Base-by-base conservation (phyloP, 768 basidiomycete genomes). In the Tylopilus balloui region DNA sequence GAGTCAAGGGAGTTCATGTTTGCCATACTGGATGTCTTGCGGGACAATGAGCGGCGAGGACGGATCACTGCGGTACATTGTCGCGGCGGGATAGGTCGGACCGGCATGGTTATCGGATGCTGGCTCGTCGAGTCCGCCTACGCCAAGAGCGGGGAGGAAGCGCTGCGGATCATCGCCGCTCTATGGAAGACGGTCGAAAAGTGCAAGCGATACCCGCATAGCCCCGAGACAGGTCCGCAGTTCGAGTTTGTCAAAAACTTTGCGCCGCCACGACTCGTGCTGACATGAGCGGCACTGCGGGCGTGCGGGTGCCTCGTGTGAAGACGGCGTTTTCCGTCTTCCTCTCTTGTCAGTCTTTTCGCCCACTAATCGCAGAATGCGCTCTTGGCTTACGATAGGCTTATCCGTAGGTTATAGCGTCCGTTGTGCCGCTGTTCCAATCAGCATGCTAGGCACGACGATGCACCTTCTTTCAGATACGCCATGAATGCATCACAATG, bases 121-220 rank as follows among this genome's bases (percentile, higher is more conserved):
- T 88, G 85, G 84, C 78, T 88, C 32, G 83, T 87, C 32, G 78
- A 87, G 64, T 79, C 79, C 17, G 79, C 79, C 2, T 64, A 71
- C 45, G 86, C 81, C 40, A 71, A 70, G 60, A 76, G 81, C 55
- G 86, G 86, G 13, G 74, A 72, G 47, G 81, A 83, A 51, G 86
- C 86, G 7, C 66, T 88, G 29, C 63, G 69, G 13, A 77, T 84
- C 42, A 83, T 88, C 53, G 84, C 79, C 17, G 59, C 73, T 50
- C 78, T 86, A 56, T 90, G 87, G 87, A 76, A 79, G 60, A 77
- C 73, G 3, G 87, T 90, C 42, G 86, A 85, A 67, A 90, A 90
- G 71, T 88, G 77, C 71, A 79, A 74, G 39, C 74, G 84, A 9
- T 88, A 81, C 66, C 86, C 85, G 0, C 78, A 83, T 62, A 85